Evolutionary conservation across 371 early-diverging fungal species (phyloP).

Genomic region (Syncephalastrum sp.): DNA sequence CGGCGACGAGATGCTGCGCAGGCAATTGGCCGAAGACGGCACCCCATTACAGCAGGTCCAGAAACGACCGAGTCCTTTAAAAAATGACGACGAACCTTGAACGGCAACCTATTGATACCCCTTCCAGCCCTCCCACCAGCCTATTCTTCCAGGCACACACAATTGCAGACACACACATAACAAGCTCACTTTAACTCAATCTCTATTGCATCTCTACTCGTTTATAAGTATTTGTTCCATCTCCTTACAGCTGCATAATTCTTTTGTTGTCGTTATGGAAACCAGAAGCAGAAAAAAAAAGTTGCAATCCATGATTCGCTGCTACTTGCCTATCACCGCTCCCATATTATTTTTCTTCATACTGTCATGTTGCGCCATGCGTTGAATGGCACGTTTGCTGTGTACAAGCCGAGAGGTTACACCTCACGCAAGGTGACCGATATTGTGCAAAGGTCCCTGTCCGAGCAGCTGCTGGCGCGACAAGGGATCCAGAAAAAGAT

Average conservation of each 20-base stretch:
- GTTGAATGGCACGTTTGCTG: conserved; percentile 42
- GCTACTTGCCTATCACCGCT: not conserved
- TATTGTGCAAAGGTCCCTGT: conserved; percentile 26
- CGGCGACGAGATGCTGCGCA: conserved; percentile 24
- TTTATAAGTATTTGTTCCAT: no score
- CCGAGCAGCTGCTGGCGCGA: conserved; percentile 14
- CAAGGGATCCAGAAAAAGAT: conserved; percentile 1
- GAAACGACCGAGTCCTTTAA: conserved; percentile 8
- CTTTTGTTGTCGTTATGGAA: no score
- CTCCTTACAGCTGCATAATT: no score
- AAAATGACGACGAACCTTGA: no score
- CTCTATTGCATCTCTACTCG: no score
- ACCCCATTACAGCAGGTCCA: conserved; percentile 27
- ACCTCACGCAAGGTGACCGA: conserved; percentile 42
- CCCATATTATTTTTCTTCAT: not conserved
- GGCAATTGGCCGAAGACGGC: conserved; percentile 31
- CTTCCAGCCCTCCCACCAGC: no score
- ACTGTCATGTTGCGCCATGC: conserved; percentile 10
- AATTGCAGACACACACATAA: no score
- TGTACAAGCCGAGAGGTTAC: conserved; percentile 46
- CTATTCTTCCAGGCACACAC: no score
- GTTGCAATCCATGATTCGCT: not conserved
- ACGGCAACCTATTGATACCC: no score
- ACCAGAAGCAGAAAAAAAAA: no score
- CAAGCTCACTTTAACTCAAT: no score